Percentiles rank a stretch among this genome's conserved stretches.
Conservation (phyloP, 805 yeast genomes). For the Maudiozyma turicensis region DNA sequence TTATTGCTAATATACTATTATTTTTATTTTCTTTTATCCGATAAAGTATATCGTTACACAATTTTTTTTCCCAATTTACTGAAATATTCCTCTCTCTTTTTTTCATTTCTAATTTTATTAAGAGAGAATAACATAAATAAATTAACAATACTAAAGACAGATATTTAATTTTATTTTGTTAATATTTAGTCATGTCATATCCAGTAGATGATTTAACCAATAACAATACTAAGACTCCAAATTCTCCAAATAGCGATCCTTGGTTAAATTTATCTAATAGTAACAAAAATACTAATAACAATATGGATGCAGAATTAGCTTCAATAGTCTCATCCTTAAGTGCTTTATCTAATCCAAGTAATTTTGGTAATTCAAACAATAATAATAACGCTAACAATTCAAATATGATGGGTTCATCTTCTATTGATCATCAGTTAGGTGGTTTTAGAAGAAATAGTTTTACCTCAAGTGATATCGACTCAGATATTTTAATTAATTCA, state of each 20-base stretch:
- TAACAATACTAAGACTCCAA: not conserved
- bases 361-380: too few species aligned
- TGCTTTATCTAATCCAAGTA: constrained; percentile 22
- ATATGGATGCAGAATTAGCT: constrained; percentile 27
- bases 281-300: constrained; percentile 1
- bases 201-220: not conserved
- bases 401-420: not conserved
- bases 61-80: too few species aligned
- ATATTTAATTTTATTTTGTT: too few species aligned
- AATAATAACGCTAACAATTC: not conserved
- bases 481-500: constrained; percentile 11
- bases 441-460: constrained; percentile 27
- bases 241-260: not conserved
- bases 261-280: not conserved
- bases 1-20: too few species aligned
- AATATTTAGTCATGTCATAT: not conserved
- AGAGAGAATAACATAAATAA: too few species aligned
- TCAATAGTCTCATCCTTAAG: constrained; percentile 31
- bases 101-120: too few species aligned
- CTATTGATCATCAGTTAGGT: constrained; percentile 18
- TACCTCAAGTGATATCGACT: constrained; percentile 16
- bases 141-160: too few species aligned
- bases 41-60: too few species aligned
- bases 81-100: too few species aligned
- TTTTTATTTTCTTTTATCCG: too few species aligned